These are phyloP conservation scores for Scytalidium lignicola DNA, from an alignment of 2,329 filamentous ascomycete genomes.

Conservation along the genomic window DNA sequence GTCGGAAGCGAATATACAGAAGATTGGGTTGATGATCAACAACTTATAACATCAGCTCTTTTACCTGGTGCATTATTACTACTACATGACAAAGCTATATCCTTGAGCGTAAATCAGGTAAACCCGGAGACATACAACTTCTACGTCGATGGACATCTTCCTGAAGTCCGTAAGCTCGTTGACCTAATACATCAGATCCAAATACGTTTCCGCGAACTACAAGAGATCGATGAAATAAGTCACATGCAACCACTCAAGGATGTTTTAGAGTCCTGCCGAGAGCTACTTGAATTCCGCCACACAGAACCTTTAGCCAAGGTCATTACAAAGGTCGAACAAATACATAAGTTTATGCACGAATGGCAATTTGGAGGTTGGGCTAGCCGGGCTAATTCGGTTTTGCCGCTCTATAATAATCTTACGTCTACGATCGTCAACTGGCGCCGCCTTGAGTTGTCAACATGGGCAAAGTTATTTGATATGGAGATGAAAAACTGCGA, in stretches of 20 bases:
- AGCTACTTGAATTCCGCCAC: constrained; percentile 70
- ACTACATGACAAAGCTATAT: constrained; percentile 55
- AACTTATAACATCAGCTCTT: constrained; percentile 45
- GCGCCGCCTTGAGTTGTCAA: constrained; percentile 85
- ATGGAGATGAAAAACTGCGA: constrained; percentile 72
- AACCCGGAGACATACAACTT: constrained; percentile 67
- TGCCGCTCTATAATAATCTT: constrained; percentile 66
- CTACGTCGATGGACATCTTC: constrained; percentile 75
- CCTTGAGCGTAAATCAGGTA: constrained; percentile 34
- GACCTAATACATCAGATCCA: constrained; percentile 64
- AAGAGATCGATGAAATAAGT: constrained; percentile 58
- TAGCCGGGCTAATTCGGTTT: constrained; percentile 69
- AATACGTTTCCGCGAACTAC: constrained; percentile 66
- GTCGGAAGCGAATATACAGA: constrained; percentile 17
- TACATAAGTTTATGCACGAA: constrained; percentile 81
- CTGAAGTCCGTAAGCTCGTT: constrained; percentile 70
- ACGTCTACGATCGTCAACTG: constrained; percentile 80
- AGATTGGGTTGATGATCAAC: constrained; percentile 15
- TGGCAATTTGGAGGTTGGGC: constrained; percentile 89
- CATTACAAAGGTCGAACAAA: constrained; percentile 78
- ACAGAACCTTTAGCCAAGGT: constrained; percentile 82
- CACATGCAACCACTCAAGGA: constrained; percentile 75
- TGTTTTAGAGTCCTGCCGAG: constrained; percentile 68
- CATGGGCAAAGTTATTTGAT: constrained; percentile 86
- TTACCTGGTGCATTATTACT: constrained; percentile 62